Evolutionary conservation across 2,329 filamentous ascomycete genomes (phyloP), one percentile per base, ranked within the genome.

Genomic region (Hansfordia pulvinata): DNA sequence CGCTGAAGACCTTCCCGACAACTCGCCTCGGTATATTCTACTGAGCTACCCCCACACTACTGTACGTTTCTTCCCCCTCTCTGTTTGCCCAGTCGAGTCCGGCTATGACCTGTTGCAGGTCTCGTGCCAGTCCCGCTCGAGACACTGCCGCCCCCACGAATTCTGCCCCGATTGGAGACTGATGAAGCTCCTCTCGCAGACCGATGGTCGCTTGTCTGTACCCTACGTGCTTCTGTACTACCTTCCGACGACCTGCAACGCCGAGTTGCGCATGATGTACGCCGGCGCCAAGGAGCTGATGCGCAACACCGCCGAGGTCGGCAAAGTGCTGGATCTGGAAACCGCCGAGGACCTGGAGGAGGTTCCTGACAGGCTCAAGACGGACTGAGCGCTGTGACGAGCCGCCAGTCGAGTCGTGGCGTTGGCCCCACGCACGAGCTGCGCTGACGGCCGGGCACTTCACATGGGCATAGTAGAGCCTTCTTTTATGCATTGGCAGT

Each of bases 151-250:
- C 10, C 18, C 16, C 12, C 23, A 22, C 26, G 9, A n/a, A 10
- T 13, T 2, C 7, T 20, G 16, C 22, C 11, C 16, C 17, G 27
- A 16, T 25, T n/a, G 11, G 15, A 25, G 15, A 17, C 21, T 22
- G 25, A 26, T 36, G 23, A 34, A 26, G 25, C 30, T 27, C 19
- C 16, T 27, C 20, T 26, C 29, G 20, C 37, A 92, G 83, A 62
- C 75, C 23, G 85, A 81, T 27, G 90, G 90, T 30, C 76, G 90
- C 16, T 53, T 85, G 22, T 80, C 83, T 5, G 85, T 93, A 3
- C 90, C 90, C 8, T 98, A 98, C 50, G 84, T 94, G 24, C 71
- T 96, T 49, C 59, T 98, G 13, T 94, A 93, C 62, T 96, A 93
- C 58, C 73, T 96, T 13, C 90, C 90, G 6, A 79, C 77, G 27